Base-by-base conservation (phyloP, 495 filamentous ascomycete species). In the Corynascus novoguineensis region DNA sequence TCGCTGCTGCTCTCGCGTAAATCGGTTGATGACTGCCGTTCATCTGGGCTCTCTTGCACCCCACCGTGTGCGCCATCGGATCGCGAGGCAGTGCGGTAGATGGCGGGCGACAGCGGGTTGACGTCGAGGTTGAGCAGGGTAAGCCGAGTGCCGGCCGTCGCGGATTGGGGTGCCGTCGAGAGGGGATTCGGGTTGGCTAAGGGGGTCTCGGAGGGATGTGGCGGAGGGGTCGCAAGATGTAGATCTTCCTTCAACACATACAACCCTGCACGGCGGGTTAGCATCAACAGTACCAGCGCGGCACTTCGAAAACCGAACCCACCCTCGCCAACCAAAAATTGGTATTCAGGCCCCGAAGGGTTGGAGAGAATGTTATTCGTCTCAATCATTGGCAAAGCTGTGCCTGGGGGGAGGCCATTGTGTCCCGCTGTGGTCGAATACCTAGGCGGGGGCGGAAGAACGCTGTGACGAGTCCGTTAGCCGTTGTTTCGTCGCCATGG, bases 281-380 rank as follows among this genome's bases (percentile, higher is more conserved):
- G 63, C 59, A 50, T 59, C 72, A 54, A 68, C 31, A 56, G 31
- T 10, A 45, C 12, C n/a, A 28, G 42, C 28, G 25, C 27, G 25
- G 3, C 1, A n/a, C 0, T 24, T 22, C 17, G 9, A 21, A 12
- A n/a, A n/a, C n/a, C 40, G 10, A 12, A 37, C 71, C 42, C 73
- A 90, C 91, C 93, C 85, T 98, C 93, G 71, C 93, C 93, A 32
- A 90, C 92, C 49, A 95, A 84, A 53, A 98, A 81, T 67, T 89
- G 86, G 64, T 83, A 83, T 59, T 92, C 86, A 37, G 89, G 84
- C 29, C 87, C 87, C 47, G 83, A 81, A 17, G 91, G 90, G 68
- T 89, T 87, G 35, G 78, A 78, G 54, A 98, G 78, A 25, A 83
- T 83, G 63, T 97, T 97, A 71, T 90, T 95, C 49, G 92, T 96